Base-by-base conservation (phyloP, 371 early-diverging fungal genomes). In the Apophysomyces ossiformis region DNA sequence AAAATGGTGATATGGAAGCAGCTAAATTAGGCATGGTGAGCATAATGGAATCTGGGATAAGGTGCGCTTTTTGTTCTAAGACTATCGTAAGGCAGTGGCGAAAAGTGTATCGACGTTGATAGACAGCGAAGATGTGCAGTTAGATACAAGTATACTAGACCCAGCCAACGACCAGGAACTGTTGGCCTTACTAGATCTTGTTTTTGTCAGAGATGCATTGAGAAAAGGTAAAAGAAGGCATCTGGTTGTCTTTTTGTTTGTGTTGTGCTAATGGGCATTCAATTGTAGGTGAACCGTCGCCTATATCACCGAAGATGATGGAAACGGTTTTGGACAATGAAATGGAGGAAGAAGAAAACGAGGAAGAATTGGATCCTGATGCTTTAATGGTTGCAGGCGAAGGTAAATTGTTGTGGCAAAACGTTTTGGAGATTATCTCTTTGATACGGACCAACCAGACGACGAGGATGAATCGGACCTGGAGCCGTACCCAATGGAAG, bases 401-500 rank as follows among this genome's bases (percentile, higher is more conserved):
- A 58, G 75, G 66, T 64, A 61, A 61, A 50, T 35, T 18, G 45
- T 26, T 57, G 26, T 16, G 15, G 44, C 54, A 50, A 60, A 37
- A 46, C 58, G 5, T 50, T 58, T 57, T 16, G 45, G 26, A 35
- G 39, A 32, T n/a, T 18, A 57, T 64, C 46, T 39, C 35, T 21
- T 9, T 9, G 41, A 8, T 7, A 16, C 18, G 32, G 7, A 21
- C 38, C 44, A 47, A 64, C n/a, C 16, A 38, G 39, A 66, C 5
- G 63, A 63, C 1, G 60, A 68, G 1, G 74, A 73, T 0, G 84
- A 77, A 6, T 75, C 78, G n/a, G 84, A 81, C 39, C 63, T 81
- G n/a, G 71, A 79, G 46, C 76, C 84, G 0, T 83, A 83, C 66
- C 69, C 69, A 6, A 83, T 83, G 81, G 81, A 81, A 37, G 76